Percentiles rank a stretch among this genome's conserved stretches.
phyloP scores from a whole-genome alignment of 768 basidiomycete species.

The Amanita molliuscula region DNA sequence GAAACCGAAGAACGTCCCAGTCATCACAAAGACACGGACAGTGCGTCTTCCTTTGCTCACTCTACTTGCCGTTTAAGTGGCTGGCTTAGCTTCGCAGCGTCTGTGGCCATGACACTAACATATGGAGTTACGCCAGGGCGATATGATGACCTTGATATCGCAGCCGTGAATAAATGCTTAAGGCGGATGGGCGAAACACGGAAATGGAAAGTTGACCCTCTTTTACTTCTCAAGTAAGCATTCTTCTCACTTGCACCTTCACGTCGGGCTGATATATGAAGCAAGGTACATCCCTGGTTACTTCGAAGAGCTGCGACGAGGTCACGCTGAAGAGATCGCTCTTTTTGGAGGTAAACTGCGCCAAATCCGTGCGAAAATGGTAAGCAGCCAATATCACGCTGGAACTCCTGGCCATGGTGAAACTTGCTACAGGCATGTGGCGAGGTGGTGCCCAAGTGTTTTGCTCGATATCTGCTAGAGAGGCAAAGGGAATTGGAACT shows the following conservation, averaged over 20 bases:
- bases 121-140: slow-evolving; percentile 34
- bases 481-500: slow-evolving; percentile 44
- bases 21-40: no score
- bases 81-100: no score
- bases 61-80: no score
- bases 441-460: slow-evolving; percentile 32
- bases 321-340: no score
- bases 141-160: slow-evolving; percentile 35
- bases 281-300: slow-evolving; percentile 51
- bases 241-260: not conserved
- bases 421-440: slow-evolving; percentile 16
- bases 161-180: slow-evolving; percentile 33
- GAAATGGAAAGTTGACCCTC: slow-evolving; percentile 37
- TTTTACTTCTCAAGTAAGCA: slow-evolving; percentile 28
- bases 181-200: no score
- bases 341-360: slow-evolving; percentile 44
- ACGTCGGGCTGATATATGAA: not conserved
- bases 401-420: not conserved
- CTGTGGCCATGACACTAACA: slow-evolving; percentile 39
- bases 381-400: slow-evolving; percentile 12
- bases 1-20: no score
- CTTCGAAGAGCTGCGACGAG: slow-evolving; percentile 39
- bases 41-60: no score
- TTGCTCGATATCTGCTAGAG: slow-evolving; percentile 48
- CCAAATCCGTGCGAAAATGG: slow-evolving; percentile 35